Evolutionary conservation across 176 grass and related monocot species (phyloP).

Genomic region (Rhipidocladum racemiflorum): DNA sequence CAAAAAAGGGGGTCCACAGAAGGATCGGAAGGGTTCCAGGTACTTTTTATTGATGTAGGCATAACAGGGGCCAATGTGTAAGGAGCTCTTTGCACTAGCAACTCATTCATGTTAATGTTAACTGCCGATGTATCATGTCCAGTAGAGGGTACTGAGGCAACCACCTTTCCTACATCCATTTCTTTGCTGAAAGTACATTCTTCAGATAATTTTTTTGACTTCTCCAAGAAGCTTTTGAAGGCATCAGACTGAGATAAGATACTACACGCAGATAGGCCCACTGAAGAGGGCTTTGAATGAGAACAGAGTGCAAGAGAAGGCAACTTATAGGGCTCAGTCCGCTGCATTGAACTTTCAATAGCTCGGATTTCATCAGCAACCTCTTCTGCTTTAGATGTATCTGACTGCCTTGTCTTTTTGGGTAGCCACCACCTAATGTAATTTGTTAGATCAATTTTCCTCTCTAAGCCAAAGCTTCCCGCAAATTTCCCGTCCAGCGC

Average conservation of each 20-base stretch:
- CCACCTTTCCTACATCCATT: conserved; percentile 51
- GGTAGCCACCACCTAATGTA: conserved; percentile 97
- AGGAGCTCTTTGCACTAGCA: conserved; percentile 54
- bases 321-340: conserved; percentile 80
- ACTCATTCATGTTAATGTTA: conserved; percentile 52
- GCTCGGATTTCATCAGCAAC: conserved; percentile 69
- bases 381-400: conserved; percentile 66
- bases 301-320: conserved; percentile 65
- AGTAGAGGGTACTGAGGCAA: conserved; percentile 34
- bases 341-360: conserved; percentile 69
- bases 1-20: conserved; percentile 68
- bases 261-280: conserved; percentile 59
- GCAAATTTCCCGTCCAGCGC: conserved; percentile 61
- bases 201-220: conserved; percentile 63
- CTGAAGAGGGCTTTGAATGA: conserved; percentile 44
- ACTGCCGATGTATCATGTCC: conserved; percentile 46
- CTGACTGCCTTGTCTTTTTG: conserved; percentile 70
- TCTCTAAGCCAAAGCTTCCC: conserved; percentile 60
- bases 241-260: conserved; percentile 82
- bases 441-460: conserved; percentile 95
- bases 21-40: conserved; percentile 72
- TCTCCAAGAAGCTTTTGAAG: conserved; percentile 81
- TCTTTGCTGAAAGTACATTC: conserved; percentile 59
- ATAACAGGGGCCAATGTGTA: conserved; percentile 72
- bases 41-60: conserved; percentile 67